Base-by-base conservation (phyloP, 2,329 filamentous ascomycete genomes). In the Epichloe gansuensis region DNA sequence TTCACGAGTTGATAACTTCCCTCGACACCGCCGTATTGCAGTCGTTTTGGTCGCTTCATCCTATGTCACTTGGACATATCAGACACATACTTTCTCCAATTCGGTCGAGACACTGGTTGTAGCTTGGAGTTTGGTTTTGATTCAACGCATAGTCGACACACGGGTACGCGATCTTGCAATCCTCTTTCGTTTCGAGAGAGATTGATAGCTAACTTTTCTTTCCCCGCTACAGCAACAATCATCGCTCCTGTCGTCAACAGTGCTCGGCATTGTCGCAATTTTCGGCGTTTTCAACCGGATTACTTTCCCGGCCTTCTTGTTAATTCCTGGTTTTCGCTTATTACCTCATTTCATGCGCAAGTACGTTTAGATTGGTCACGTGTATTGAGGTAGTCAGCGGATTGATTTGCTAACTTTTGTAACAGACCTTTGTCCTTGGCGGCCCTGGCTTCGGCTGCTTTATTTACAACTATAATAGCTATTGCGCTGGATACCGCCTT, bases 61-160 rank as follows among this genome's bases (percentile, higher is more conserved):
- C 28, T 98, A 97, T 70, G 91, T 96, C 60, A 98, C 93, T 47
- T 98, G 93, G 91, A 96, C 91, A 45, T 95, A 91, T 71, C 93
- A 98, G 71, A 93, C 89, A 17, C 93, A 98, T 70, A 97, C 93
- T 12, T 97, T 98, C 68, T 97, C 91, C 57, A 98, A 98, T 71
- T 94, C 91, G 56, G 80, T 97, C 59, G 93, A 98, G 73, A 97
- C 93, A 3, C 74, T 98, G 60, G 78, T 91, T 49, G 90, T 98
- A 50, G 81, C 88, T 51, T 98, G 93, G 93, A 91, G 87, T 63
- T 72, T 98, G 67, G 91, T 97, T 47, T 72, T 98, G 67, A 91
- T 96, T 56, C 83, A 88, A 68, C 84, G 91, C 65, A 93, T 97
- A 59, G 75, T 86, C 46, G 83, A 85, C 59, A 82, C 85, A 62